Evolutionary conservation across 176 grass and related monocot species (phyloP), one percentile per base, ranked within the genome.

Genomic region (Elymus sibiricus): DNA sequence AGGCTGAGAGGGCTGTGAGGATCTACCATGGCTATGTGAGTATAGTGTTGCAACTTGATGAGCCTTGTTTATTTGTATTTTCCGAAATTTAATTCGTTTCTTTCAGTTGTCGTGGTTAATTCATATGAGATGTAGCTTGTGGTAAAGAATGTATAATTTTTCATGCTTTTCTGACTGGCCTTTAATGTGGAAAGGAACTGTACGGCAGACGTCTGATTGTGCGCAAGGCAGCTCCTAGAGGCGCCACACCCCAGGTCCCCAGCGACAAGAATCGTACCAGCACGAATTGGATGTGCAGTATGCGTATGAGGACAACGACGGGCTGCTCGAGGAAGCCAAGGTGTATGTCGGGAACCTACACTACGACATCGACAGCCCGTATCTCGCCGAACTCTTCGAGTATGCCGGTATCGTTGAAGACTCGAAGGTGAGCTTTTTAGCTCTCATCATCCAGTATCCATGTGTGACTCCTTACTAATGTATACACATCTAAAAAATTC

Each of bases 151-250:
- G 49, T 26, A 11, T 0, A 75, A 38, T 25, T 31, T 19, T 2
- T n/a, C 29, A 74, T 21, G 24, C 16, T 65, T 79, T 61, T 17
- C 65, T 79, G 53, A 38, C 39, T 55, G 31, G 16, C 43, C 25
- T 79, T 73, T 53, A 31, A 62, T 65, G 35, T 86, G n/a, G 32
- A 75, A 86, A 96, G 97, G 87, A 99, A 22, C 2, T 96, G 14
- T 80, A 88, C 28, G 97, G 90, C 37, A 89, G 90, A 25, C 75
- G 88, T 75, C 56, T 96, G 67, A 92, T 84, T 71, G 97, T 99
- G 40, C 68, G 39, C 21, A 71, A 71, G 21, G 70, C 12, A 27
- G 70, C 13, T 74, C 70, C 0, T 13, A 73, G 70, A 11, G n/a
- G 10, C 6, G 3, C 39, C 39, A 7, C 70, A n/a, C n/a, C n/a